phyloP scores from a whole-genome alignment of 805 yeast species.

The Suhomyces sp. region DNA sequence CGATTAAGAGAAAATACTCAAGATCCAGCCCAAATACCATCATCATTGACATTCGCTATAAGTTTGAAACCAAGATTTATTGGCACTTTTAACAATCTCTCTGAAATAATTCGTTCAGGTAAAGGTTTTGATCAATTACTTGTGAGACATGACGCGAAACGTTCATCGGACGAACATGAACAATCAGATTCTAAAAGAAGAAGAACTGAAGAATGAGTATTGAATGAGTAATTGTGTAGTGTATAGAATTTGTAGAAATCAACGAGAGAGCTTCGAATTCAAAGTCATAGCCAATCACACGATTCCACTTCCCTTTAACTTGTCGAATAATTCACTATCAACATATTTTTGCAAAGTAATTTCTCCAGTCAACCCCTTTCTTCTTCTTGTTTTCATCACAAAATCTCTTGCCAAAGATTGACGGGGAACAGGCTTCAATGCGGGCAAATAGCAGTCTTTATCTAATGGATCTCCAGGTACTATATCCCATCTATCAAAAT shows the following conservation, averaged over 20 bases:
- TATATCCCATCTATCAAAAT: constrained; percentile 67
- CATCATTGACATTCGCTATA: constrained; percentile 19
- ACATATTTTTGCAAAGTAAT: constrained; percentile 60
- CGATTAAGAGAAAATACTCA: constrained; percentile 16
- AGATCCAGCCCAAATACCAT: constrained; percentile 7
- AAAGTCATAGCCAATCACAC: no score
- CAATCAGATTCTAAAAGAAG: background rate
- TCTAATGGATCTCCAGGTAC: constrained; percentile 95
- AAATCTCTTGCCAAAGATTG: constrained; percentile 82
- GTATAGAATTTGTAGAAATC: no score
- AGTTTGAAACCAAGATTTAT: constrained; percentile 25
- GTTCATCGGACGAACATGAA: background rate
- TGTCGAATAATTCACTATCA: constrained; percentile 55
- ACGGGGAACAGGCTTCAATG: constrained; percentile 71
- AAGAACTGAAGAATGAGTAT: no score
- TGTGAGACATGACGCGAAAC: background rate
- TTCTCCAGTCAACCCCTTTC: constrained; percentile 82
- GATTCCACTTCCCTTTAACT: constrained; percentile 51
- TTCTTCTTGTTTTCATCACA: constrained; percentile 79
- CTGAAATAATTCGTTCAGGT: constrained; percentile 19
- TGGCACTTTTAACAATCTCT: constrained; percentile 24
- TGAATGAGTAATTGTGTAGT: no score
- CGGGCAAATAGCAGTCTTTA: constrained; percentile 56
- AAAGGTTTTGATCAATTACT: constrained; percentile 18
- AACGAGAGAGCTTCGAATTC: no score